These are phyloP conservation scores for Suillus clintonianus DNA, from an alignment of 768 basidiomycete species.

Conservation along the genomic window DNA sequence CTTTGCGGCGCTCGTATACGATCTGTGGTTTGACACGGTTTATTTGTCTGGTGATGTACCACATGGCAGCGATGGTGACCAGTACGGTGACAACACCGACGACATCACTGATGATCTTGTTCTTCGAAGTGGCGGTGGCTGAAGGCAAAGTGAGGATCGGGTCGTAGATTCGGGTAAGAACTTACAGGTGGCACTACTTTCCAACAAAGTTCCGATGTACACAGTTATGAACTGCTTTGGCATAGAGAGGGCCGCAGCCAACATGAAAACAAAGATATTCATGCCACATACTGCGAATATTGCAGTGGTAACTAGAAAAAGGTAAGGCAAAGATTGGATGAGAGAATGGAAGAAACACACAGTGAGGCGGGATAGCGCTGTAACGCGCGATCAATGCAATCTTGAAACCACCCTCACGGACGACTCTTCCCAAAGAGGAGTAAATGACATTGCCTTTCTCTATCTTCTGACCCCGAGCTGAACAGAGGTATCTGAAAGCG, in stretches of 20 bases:
- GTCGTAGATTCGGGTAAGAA: not conserved
- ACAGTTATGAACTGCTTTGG: slow-evolving; percentile 93
- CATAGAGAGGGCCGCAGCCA: slow-evolving; percentile 80
- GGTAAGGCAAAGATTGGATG: not conserved
- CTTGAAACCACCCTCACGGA: slow-evolving; percentile 87
- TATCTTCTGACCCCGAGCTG: slow-evolving; percentile 72
- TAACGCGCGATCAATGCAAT: slow-evolving; percentile 76
- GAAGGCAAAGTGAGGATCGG: not conserved
- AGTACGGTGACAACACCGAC: slow-evolving; percentile 69
- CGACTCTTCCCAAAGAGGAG: slow-evolving; percentile 63
- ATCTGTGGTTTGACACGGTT: slow-evolving; percentile 64
- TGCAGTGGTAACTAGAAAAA: slow-evolving; percentile 72
- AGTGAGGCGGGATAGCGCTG: slow-evolving; percentile 86
- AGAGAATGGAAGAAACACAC: slow-evolving; percentile 41
- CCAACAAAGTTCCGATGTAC: slow-evolving; percentile 83
- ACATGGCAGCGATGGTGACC: slow-evolving; percentile 77
- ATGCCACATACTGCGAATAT: slow-evolving; percentile 91
- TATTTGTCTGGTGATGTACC: slow-evolving; percentile 81
- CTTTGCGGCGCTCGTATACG: slow-evolving; percentile 72
- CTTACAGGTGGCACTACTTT: slow-evolving; percentile 41
- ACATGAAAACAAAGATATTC: slow-evolving; percentile 70
- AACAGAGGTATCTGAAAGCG: slow-evolving; percentile 83
- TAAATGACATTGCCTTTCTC: slow-evolving; percentile 60
- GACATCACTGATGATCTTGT: slow-evolving; percentile 66
- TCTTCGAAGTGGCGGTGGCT: slow-evolving; percentile 40